These are phyloP conservation scores for Colletotrichum abscissum DNA, from an alignment of 2,329 filamentous ascomycete species.

Conservation along the genomic window DNA sequence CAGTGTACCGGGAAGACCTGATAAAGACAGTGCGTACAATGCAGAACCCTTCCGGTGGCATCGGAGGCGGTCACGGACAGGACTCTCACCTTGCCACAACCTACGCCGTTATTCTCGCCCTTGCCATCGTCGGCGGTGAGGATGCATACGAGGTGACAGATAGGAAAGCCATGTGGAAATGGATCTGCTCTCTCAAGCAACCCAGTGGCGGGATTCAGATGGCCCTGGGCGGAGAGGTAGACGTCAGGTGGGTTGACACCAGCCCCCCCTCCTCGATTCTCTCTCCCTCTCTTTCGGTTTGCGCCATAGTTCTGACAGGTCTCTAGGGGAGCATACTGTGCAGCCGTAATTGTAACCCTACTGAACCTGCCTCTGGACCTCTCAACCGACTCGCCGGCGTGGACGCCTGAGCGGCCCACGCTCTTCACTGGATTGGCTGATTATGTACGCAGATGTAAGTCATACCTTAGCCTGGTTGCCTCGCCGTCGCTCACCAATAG, in stretches of 20 bases:
- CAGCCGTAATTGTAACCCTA: slow-evolving; percentile 84
- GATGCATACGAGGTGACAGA: slow-evolving; percentile 82
- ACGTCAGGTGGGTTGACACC: slow-evolving; percentile 75
- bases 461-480: slow-evolving; percentile 33
- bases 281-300: neutral
- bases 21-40: slow-evolving; percentile 81
- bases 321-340: slow-evolving; percentile 88
- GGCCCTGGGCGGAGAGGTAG: slow-evolving; percentile 87
- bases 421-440: slow-evolving; percentile 81
- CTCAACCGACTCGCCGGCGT: slow-evolving; percentile 76
- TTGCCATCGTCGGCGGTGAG: slow-evolving; percentile 82
- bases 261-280: neutral
- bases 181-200: slow-evolving; percentile 89
- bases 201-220: slow-evolving; percentile 90
- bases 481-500: slow-evolving; percentile 51
- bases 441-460: slow-evolving; percentile 84
- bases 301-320: slow-evolving; percentile 31
- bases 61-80: slow-evolving; percentile 94
- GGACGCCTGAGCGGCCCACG: slow-evolving; percentile 68
- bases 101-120: slow-evolving; percentile 84
- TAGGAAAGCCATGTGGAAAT: slow-evolving; percentile 88
- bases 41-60: slow-evolving; percentile 87
- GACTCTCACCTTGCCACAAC: slow-evolving; percentile 88
- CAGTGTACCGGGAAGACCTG: slow-evolving; percentile 75
- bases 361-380: slow-evolving; percentile 86